phyloP scores from a whole-genome alignment of 306 rosid genomes.

The Castanea sativa region DNA sequence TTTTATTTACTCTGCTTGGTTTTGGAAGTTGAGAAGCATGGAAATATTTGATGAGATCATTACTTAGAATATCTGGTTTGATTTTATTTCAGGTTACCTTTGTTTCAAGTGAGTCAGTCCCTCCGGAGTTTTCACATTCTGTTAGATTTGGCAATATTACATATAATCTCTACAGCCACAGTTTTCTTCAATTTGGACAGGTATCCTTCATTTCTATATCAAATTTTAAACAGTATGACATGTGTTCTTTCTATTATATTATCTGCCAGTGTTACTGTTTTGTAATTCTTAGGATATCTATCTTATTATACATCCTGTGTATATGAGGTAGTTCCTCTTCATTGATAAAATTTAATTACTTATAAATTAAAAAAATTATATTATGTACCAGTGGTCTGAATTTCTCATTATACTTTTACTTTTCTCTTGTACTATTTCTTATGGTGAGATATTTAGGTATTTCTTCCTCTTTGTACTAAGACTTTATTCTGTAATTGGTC shows the following conservation, averaged over 20 bases:
- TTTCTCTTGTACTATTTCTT: too few relatives aligned
- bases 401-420: too few relatives aligned
- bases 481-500: too few relatives aligned
- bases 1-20: background rate
- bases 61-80: slow-evolving; percentile 3
- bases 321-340: too few relatives aligned
- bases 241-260: background rate
- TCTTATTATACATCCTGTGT: too few relatives aligned
- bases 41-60: background rate
- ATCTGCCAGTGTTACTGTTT: too few relatives aligned
- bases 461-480: too few relatives aligned
- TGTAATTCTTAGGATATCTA: too few relatives aligned
- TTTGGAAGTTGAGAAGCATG: slow-evolving; percentile 11
- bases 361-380: too few relatives aligned
- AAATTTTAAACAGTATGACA: background rate
- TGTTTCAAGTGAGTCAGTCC: slow-evolving; percentile 69
- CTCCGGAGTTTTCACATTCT: slow-evolving; percentile 54
- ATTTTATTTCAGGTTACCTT: slow-evolving; percentile 76
- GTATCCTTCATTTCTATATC: slow-evolving; percentile 34
- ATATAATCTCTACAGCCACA: slow-evolving; percentile 89
- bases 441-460: too few relatives aligned
- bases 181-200: slow-evolving; percentile 97
- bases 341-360: too few relatives aligned
- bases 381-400: too few relatives aligned
- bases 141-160: slow-evolving; percentile 67